Percentiles rank a stretch among this genome's conserved stretches.
Evolutionary conservation across 2,329 filamentous ascomycete species (phyloP).

Genomic region (Aspergillus sergii): DNA sequence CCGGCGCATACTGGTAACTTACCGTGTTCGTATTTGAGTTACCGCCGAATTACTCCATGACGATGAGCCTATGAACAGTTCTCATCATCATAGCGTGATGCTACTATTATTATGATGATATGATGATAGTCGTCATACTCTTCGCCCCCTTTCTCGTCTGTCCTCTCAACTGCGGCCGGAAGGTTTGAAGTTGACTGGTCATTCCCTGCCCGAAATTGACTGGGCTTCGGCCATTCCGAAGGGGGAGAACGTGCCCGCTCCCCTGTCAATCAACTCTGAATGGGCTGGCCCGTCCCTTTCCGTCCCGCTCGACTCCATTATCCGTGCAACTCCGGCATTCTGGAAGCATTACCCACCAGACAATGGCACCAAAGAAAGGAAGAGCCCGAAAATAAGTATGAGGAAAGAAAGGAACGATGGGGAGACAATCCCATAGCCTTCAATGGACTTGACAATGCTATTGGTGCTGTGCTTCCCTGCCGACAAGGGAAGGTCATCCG

Average conservation of each 20-base stretch:
- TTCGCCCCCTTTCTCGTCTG: background rate
- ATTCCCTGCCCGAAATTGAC: conserved; percentile 8
- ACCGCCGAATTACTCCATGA: conserved; percentile 21
- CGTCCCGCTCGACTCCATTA: conserved; percentile 33
- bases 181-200: conserved; percentile 10
- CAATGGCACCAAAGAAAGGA: background rate
- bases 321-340: conserved; percentile 11
- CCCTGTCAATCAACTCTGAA: conserved; percentile 20
- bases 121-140: conserved; percentile 1
- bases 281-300: conserved; percentile 40
- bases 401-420: conserved; percentile 1
- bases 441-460: background rate
- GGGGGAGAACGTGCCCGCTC: conserved; percentile 9
- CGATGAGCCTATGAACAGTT: conserved; percentile 11
- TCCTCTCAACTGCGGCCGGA: background rate
- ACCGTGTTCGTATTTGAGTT: conserved; percentile 32
- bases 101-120: background rate
- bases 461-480: background rate
- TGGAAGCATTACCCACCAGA: conserved; percentile 4
- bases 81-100: conserved; percentile 7
- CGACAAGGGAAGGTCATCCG: background rate
- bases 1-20: conserved; percentile 32
- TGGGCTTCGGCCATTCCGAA: conserved; percentile 16
- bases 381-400: conserved; percentile 1
- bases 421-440: background rate